Evolutionary conservation across 2,329 filamentous ascomycete genomes (phyloP).

Genomic region (Parastagonospora nodorum): DNA sequence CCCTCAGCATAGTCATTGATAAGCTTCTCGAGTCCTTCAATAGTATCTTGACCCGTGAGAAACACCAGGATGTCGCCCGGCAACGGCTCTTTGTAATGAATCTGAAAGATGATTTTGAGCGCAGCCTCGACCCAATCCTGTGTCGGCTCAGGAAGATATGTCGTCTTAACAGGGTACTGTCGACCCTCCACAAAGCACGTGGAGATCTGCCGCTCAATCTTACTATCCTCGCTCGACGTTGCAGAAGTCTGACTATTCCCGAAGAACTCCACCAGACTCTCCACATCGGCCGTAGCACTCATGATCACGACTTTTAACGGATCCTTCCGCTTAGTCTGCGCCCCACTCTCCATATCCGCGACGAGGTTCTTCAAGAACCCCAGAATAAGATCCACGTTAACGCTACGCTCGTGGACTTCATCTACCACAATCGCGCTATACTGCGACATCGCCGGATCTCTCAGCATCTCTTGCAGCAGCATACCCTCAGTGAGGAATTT

Average conservation of each 20-base stretch:
- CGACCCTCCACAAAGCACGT: slow-evolving; percentile 79
- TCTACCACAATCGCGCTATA: slow-evolving; percentile 94
- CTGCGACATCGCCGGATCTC: slow-evolving; percentile 78
- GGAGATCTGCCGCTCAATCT: slow-evolving; percentile 32
- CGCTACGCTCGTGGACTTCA: slow-evolving; percentile 93
- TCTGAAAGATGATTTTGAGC: slow-evolving; percentile 80
- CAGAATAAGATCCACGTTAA: slow-evolving; percentile 84
- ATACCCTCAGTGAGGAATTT: slow-evolving; percentile 98
- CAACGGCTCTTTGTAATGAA: slow-evolving; percentile 86
- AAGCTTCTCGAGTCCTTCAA: slow-evolving; percentile 78
- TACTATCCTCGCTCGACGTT: neutral
- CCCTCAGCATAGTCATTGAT: slow-evolving; percentile 79
- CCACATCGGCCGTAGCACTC: slow-evolving; percentile 94
- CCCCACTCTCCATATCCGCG: slow-evolving; percentile 64
- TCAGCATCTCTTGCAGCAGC: slow-evolving; percentile 89
- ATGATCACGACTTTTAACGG: slow-evolving; percentile 91
- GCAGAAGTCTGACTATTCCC: slow-evolving; percentile 29
- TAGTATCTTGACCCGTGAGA: slow-evolving; percentile 89
- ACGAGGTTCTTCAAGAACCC: slow-evolving; percentile 86
- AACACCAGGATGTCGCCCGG: slow-evolving; percentile 95
- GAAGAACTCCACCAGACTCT: slow-evolving; percentile 79
- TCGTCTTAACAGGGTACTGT: slow-evolving; percentile 80
- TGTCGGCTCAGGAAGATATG: slow-evolving; percentile 75
- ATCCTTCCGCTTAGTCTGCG: slow-evolving; percentile 60
- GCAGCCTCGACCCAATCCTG: slow-evolving; percentile 82